Percentiles rank a stretch among this genome's conserved stretches.
phyloP scores from a whole-genome alignment of 73 alveolate species.

The Stentor roeselii region DNA sequence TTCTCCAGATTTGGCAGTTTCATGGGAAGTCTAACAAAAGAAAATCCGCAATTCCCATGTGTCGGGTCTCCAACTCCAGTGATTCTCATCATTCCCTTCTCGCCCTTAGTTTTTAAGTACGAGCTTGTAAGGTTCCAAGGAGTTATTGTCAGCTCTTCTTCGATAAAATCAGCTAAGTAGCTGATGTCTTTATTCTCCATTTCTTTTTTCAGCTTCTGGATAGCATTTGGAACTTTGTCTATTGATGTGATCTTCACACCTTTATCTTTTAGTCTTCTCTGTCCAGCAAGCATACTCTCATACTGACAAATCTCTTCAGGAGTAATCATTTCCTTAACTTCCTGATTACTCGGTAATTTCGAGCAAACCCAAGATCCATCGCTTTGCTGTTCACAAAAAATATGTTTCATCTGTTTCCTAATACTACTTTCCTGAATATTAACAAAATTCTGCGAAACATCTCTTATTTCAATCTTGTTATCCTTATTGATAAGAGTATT shows the following conservation, averaged over 20 bases:
- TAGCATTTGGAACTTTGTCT: slow-evolving; percentile 87
- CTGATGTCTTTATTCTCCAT: slow-evolving; percentile 53
- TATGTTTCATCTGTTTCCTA: slow-evolving; percentile 80
- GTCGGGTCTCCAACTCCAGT: slow-evolving; percentile 98
- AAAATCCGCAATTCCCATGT: slow-evolving; percentile 95
- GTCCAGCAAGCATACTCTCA: slow-evolving; percentile 94
- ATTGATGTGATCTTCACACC: slow-evolving; percentile 88
- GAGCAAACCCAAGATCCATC: slow-evolving; percentile 59
- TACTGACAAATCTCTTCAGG: slow-evolving; percentile 94
- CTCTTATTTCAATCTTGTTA: slow-evolving; percentile 67
- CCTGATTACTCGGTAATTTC: slow-evolving; percentile 61
- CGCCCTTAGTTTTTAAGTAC: slow-evolving; percentile 66
- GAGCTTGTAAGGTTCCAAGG: slow-evolving; percentile 94
- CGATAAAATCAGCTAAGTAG: slow-evolving; percentile 82
- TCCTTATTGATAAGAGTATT: slow-evolving; percentile 74
- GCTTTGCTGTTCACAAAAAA: slow-evolving; percentile 79
- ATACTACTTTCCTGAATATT: slow-evolving; percentile 76
- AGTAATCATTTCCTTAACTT: slow-evolving; percentile 61
- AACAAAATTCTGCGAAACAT: slow-evolving; percentile 65
- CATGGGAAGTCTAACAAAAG: slow-evolving; percentile 92
- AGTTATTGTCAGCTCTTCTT: slow-evolving; percentile 93
- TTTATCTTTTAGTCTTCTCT: slow-evolving; percentile 76
- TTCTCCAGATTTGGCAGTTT: slow-evolving; percentile 45
- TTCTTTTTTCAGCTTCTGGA: slow-evolving; percentile 79
- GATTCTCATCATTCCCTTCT: slow-evolving; percentile 88